A percentile compares a stretch with the other conserved stretches of the same genome.
Evolutionary conservation across 768 basidiomycete genomes (phyloP).

Genomic region (Naganishia vaughanmartiniae): DNA sequence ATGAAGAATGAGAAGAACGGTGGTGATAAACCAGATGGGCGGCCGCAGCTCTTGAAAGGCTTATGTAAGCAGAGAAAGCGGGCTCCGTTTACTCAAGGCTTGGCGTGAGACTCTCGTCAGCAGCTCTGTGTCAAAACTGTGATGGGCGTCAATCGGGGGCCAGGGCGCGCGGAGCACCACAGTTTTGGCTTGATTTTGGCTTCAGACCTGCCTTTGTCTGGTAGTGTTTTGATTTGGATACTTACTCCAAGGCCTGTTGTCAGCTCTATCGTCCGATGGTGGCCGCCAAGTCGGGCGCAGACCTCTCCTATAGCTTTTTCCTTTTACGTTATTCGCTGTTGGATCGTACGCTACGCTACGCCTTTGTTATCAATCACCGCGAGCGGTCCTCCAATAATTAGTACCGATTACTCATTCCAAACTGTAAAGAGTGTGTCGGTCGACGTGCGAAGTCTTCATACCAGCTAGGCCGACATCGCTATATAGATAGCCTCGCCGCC

Average conservation of each 20-base stretch:
- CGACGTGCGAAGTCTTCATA: background rate
- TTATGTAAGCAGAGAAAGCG: constrained; percentile 2
- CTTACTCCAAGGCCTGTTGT: background rate
- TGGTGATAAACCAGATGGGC: too few species aligned
- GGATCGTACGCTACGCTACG: too few species aligned
- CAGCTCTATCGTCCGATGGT: constrained; percentile 1
- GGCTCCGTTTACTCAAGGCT: background rate
- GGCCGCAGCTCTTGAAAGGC: background rate
- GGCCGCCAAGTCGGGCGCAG: background rate
- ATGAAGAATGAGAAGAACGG: too few species aligned
- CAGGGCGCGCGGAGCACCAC: background rate
- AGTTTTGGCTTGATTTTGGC: background rate
- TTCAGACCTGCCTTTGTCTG: background rate
- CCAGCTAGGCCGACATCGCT: background rate
- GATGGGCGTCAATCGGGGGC: too few species aligned
- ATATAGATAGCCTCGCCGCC: background rate
- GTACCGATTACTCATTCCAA: background rate
- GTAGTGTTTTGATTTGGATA: background rate
- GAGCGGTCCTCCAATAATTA: background rate
- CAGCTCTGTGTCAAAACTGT: background rate
- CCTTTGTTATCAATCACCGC: background rate
- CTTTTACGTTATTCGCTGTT: background rate
- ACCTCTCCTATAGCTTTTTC: background rate
- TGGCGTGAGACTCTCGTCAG: constrained; percentile 1
- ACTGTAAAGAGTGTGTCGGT: background rate